Evolutionary conservation across 129 eudicot species (phyloP).

Genomic region (Arctium lappa): DNA sequence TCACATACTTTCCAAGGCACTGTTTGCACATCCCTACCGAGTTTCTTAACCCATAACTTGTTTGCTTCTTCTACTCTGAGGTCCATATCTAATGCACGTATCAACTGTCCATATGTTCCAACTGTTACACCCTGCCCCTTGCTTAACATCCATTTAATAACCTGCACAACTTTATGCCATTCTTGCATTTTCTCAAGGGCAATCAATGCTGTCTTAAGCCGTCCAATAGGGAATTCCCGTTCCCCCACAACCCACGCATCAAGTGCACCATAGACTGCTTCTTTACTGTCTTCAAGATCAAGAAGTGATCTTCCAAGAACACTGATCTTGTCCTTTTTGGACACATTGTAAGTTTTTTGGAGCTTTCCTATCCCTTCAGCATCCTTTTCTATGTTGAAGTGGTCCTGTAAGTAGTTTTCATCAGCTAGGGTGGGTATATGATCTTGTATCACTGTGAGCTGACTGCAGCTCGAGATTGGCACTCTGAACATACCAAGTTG

Average conservation of each 20-base stretch:
- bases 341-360: constrained; percentile 31
- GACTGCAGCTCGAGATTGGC: constrained; percentile 25
- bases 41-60: constrained; percentile 72
- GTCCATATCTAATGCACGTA: constrained; percentile 83
- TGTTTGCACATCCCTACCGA: constrained; percentile 54
- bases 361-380: constrained; percentile 9
- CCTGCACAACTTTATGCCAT: constrained; percentile 83
- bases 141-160: constrained; percentile 91
- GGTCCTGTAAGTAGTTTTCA: constrained; percentile 19
- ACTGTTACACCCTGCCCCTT: constrained; percentile 83
- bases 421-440: background rate
- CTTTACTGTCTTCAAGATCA: constrained; percentile 60
- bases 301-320: constrained; percentile 47
- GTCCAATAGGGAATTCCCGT: constrained; percentile 72
- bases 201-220: constrained; percentile 53
- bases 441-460: constrained; percentile 27
- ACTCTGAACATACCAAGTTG: constrained; percentile 23
- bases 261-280: constrained; percentile 65
- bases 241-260: constrained; percentile 93
- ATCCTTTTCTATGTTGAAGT: constrained; percentile 5
- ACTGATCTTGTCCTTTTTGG: constrained; percentile 50
- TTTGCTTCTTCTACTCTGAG: constrained; percentile 78
- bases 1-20: constrained; percentile 81
- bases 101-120: constrained; percentile 81
- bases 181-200: constrained; percentile 63